Percentiles rank a stretch among this genome's conserved stretches.
These are phyloP conservation scores for Acarospora socialis DNA, from an alignment of 2,329 filamentous ascomycete species.

Conservation along the genomic window DNA sequence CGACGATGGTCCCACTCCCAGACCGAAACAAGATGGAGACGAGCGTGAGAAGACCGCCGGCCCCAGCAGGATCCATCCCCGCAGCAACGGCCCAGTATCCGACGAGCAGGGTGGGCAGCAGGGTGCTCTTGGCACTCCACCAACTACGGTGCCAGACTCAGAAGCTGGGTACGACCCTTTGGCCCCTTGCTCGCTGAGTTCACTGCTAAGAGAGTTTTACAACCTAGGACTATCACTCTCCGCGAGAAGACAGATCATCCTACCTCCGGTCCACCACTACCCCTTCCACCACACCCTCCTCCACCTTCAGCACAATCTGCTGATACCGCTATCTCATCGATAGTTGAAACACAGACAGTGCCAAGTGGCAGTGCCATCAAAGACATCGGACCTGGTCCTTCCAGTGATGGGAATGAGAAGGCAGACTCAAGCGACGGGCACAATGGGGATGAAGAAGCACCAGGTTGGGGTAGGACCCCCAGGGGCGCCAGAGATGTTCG, in stretches of 20 bases:
- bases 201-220: too few species aligned
- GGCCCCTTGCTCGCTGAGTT: too few species aligned
- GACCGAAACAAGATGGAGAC: neutral
- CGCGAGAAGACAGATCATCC: neutral
- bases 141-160: too few species aligned
- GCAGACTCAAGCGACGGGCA: neutral
- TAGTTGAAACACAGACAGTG: neutral
- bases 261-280: neutral
- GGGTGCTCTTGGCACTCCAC: too few species aligned
- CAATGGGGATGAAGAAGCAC: conserved; percentile 1
- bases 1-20: neutral
- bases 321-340: neutral
- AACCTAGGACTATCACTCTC: neutral
- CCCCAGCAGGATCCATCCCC: neutral
- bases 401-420: neutral
- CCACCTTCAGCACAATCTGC: conserved; percentile 1
- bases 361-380: neutral
- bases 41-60: neutral
- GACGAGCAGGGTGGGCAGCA: too few species aligned
- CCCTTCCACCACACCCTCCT: neutral
- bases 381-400: neutral
- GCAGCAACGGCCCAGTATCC: neutral
- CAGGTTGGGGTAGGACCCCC: conserved; percentile 1
- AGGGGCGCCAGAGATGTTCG: neutral
- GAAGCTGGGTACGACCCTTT: too few species aligned